phyloP scores from a whole-genome alignment of 306 rosid genomes.

The Ceratonia siliqua region DNA sequence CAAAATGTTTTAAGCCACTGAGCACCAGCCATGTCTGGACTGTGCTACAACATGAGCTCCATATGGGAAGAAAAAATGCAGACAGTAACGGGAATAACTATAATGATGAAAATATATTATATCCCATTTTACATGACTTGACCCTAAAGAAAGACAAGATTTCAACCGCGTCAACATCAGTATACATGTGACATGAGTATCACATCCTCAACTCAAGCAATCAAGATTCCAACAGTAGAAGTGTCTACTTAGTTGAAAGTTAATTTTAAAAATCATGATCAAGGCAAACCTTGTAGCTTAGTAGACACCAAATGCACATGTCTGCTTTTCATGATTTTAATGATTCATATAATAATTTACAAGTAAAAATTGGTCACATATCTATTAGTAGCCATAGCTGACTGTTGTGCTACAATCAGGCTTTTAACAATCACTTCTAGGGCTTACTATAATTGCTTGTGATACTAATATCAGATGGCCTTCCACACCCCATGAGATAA shows the following conservation, averaged over 20 bases:
- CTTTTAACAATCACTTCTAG: neutral
- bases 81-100: neutral
- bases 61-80: neutral
- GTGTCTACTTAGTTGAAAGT: neutral
- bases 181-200: conserved; percentile 17
- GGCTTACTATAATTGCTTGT: neutral
- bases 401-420: neutral
- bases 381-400: neutral
- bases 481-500: neutral
- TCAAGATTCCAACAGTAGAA: conserved; percentile 21
- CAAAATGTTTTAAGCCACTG: neutral
- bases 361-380: neutral
- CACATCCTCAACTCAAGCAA: conserved; percentile 30
- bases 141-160: conserved; percentile 4
- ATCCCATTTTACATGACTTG: conserved; percentile 1
- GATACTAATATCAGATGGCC: neutral
- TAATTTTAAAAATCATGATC: neutral
- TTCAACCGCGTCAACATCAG: conserved; percentile 7
- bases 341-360: neutral
- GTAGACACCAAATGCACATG: neutral
- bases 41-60: neutral
- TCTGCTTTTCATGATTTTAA: neutral
- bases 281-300: neutral
- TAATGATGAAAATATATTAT: conserved; percentile 11
- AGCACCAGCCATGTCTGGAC: neutral